Evolutionary conservation across 2,329 filamentous ascomycete species (phyloP), one percentile per base, ranked within the genome.

Genomic region (Rhinocladiella similis): DNA sequence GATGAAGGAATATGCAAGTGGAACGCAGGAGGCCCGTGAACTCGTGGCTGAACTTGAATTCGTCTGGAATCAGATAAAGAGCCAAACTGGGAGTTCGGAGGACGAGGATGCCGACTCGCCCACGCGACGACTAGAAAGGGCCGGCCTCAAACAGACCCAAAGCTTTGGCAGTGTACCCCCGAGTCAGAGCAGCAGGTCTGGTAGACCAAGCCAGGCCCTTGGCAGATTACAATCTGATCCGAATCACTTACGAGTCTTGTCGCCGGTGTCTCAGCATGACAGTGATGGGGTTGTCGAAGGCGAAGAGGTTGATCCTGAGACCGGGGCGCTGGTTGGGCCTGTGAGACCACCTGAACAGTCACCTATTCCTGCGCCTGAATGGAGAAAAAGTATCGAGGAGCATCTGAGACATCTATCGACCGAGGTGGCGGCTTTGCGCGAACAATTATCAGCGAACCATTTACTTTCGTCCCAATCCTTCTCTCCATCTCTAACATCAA

Each of bases 1-100:
- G 1, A 97, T 99, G 92, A 92, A 97, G 77, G 84, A 86, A 69
- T 97, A 96, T 77, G 94, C 94, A 48, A 94, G 82, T 42, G 82
- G 88, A 39, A 97, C 91, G 0, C 68, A 74, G 47, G 91, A 96
- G 70, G 91, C 91, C 6, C 83, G 87, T 57, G 92, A 96, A 73
- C 81, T 99, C 38, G 92, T 97, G 36, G 82, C 86, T 9, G 94
- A 99, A 73, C 83, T 99, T n/a, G 94, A 99, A 74, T 99, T 97
- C 67, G 93, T 99, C 38, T 99, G 94, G 94, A 91, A 97, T 66
- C 94, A 97, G 72, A 93, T 99, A 66, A 96, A 56, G 25, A 61
- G 61, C 29, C 58, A 60, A 22, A 60, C 61, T 14, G 59, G 63
- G 22, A 57, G 57, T 49, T 56, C 56, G 12, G 74, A 42, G 65